A percentile compares a stretch with the other conserved stretches of the same genome.
Evolutionary conservation across 108 stramenopile genomes (phyloP).

Genomic region (Asterionellopsis glacialis): DNA sequence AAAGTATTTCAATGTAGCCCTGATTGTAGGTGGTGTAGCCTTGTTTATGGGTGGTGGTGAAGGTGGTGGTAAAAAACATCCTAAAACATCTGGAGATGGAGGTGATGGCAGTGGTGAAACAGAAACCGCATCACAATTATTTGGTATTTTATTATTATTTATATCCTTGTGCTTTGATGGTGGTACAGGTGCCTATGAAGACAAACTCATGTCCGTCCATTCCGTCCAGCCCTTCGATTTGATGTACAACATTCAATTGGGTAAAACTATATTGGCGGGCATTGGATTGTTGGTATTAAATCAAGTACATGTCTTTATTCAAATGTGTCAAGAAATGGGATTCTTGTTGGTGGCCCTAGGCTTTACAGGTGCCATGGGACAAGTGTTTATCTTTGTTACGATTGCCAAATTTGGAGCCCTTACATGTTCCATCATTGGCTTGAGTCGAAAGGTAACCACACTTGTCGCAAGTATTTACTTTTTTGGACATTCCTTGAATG

Average conservation of each 20-base stretch:
- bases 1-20: constrained; percentile 91
- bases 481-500: constrained; percentile 88
- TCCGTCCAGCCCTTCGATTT: constrained; percentile 96
- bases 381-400: constrained; percentile 95
- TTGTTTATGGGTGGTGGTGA: constrained; percentile 94
- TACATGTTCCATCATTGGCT: constrained; percentile 94
- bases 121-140: constrained; percentile 47
- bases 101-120: constrained; percentile 41
- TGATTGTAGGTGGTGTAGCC: constrained; percentile 92
- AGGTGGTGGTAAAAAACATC: constrained; percentile 8
- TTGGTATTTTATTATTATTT: constrained; percentile 90
- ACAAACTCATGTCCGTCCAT: constrained; percentile 97
- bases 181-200: constrained; percentile 98
- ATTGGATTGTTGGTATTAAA: constrained; percentile 87
- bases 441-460: constrained; percentile 93
- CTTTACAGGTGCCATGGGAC: constrained; percentile 91
- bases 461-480: constrained; percentile 92
- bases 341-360: constrained; percentile 89
- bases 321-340: constrained; percentile 95
- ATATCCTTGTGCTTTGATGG: constrained; percentile 97
- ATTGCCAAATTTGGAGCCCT: constrained; percentile 98
- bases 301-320: constrained; percentile 89
- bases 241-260: constrained; percentile 99
- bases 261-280: constrained; percentile 93
- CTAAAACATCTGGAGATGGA: constrained; percentile 7